A percentile compares a stretch with the other conserved stretches of the same genome.
Evolutionary conservation across 805 yeast genomes (phyloP).

Genomic region (Yarrowia keelungensis): DNA sequence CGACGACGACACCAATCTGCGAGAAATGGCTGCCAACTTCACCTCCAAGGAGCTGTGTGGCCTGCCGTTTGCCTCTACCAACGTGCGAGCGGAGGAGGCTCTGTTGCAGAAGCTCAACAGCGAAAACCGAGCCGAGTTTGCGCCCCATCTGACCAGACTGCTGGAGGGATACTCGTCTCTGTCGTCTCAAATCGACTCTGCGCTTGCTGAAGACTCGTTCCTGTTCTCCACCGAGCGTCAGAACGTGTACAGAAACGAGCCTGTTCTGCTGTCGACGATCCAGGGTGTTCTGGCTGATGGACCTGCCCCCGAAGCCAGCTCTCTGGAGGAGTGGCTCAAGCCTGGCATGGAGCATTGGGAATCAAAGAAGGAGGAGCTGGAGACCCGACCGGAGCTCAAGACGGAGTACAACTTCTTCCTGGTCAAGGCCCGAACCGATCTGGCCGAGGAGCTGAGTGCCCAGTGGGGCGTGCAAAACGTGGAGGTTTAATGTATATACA

Average conservation of each 20-base stretch:
- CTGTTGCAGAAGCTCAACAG: slow-evolving; percentile 33
- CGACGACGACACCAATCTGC: slow-evolving; percentile 73
- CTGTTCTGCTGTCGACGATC: slow-evolving; percentile 44
- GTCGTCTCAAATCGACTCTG: slow-evolving; percentile 43
- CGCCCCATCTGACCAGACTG: background rate
- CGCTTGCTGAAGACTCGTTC: slow-evolving; percentile 48
- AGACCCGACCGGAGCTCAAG: slow-evolving; percentile 12
- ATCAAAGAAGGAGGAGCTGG: background rate
- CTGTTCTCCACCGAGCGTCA: slow-evolving; percentile 72
- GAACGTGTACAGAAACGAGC: slow-evolving; percentile 67
- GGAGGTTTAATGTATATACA: slow-evolving; percentile 25
- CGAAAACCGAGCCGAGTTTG: background rate
- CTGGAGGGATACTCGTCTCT: slow-evolving; percentile 37
- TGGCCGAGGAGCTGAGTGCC: background rate
- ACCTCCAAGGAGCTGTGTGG: slow-evolving; percentile 50
- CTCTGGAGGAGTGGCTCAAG: background rate
- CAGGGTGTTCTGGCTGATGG: slow-evolving; percentile 8
- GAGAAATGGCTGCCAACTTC: slow-evolving; percentile 57
- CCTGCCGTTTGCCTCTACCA: slow-evolving; percentile 45
- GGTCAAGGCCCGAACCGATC: slow-evolving; percentile 25
- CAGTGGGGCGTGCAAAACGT: slow-evolving; percentile 3
- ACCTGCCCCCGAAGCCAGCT: background rate
- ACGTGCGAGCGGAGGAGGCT: slow-evolving; percentile 49
- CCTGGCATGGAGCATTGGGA: slow-evolving; percentile 10
- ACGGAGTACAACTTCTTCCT: slow-evolving; percentile 20